phyloP scores from a whole-genome alignment of 208 protist species.

The Kentomonas sorsogonicus region DNA sequence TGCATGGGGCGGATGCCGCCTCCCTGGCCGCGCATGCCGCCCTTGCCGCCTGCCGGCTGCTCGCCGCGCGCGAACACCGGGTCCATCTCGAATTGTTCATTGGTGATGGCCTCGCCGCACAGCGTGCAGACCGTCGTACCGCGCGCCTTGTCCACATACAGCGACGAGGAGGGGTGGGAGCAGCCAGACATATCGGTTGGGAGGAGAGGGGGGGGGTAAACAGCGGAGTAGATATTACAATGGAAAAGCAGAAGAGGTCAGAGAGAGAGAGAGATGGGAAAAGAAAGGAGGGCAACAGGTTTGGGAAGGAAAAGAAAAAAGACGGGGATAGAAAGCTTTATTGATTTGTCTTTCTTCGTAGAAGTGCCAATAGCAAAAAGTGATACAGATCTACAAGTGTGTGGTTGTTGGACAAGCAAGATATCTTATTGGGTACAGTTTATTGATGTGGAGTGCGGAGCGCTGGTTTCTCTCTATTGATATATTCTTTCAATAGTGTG shows the following conservation, averaged over 20 bases:
- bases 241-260: neutral
- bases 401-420: no score
- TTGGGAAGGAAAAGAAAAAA: neutral
- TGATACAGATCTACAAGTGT: no score
- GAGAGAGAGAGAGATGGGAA: neutral
- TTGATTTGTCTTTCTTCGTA: constrained; percentile 1
- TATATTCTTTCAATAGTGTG: no score
- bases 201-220: neutral
- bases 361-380: no score
- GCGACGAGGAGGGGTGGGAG: constrained; percentile 62
- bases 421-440: no score
- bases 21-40: constrained; percentile 1
- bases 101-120: constrained; percentile 67
- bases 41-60: constrained; percentile 1
- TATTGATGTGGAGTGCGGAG: no score
- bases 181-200: constrained; percentile 43
- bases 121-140: constrained; percentile 73
- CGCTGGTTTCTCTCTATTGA: no score
- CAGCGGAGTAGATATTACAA: neutral
- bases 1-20: constrained; percentile 25
- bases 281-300: constrained; percentile 3
- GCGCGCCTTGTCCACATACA: constrained; percentile 51
- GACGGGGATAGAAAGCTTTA: neutral
- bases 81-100: constrained; percentile 78
- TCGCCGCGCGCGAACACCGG: constrained; percentile 51